phyloP scores from a whole-genome alignment of 2,329 filamentous ascomycete genomes.

The Leptographium flavum region DNA sequence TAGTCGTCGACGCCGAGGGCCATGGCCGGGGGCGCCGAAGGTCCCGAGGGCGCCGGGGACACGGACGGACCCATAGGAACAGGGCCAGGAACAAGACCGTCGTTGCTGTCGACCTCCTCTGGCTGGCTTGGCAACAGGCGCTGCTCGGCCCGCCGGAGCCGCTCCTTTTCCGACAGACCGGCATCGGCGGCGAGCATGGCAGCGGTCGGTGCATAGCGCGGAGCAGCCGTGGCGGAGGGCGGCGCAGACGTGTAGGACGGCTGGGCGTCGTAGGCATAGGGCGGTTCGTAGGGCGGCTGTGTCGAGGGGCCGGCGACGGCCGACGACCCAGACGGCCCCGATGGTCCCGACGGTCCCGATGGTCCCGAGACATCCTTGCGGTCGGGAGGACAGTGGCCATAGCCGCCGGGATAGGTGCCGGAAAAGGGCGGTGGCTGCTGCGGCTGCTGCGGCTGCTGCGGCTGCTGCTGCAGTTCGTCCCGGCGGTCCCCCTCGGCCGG shows the following conservation, averaged over 20 bases:
- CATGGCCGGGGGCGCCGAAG: conserved; percentile 31
- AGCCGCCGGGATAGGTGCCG: conserved; percentile 7
- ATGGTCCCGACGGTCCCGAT: too few relatives aligned
- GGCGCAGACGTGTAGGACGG: neutral
- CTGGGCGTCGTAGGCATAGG: neutral
- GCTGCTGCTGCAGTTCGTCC: conserved; percentile 9
- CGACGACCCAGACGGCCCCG: too few relatives aligned
- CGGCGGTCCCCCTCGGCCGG: conserved; percentile 7
- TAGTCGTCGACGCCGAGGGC: conserved; percentile 19
- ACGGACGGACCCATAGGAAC: too few relatives aligned
- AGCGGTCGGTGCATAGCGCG: conserved; percentile 42
- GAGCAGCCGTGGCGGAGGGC: conserved; percentile 14
- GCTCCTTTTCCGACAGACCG: conserved; percentile 66
- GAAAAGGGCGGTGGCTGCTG: neutral
- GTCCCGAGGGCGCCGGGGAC: too few relatives aligned
- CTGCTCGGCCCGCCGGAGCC: conserved; percentile 61
- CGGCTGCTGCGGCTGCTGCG: conserved; percentile 5
- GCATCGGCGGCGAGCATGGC: conserved; percentile 37
- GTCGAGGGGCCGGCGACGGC: neutral
- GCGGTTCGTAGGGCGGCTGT: neutral
- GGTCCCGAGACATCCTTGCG: too few relatives aligned
- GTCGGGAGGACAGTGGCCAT: neutral
- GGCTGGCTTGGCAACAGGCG: conserved; percentile 71
- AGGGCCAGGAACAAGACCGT: too few relatives aligned
- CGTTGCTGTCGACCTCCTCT: too few relatives aligned